A percentile compares a stretch with the other conserved stretches of the same genome.
Conservation (phyloP, 805 yeast species). For the Candida silvicultrix region DNA sequence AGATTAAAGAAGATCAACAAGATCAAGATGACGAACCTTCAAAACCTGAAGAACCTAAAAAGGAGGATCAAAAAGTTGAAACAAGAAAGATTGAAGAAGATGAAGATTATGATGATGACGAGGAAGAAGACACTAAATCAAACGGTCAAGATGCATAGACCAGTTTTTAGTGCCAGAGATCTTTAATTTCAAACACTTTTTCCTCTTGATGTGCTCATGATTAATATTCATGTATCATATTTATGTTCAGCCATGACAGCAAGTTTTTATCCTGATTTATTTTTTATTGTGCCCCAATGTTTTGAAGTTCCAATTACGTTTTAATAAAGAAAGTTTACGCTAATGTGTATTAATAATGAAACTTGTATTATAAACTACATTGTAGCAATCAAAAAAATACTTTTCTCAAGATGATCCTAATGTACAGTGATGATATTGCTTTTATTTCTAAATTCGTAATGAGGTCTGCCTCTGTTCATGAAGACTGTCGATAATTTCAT, state of each 20-base stretch:
- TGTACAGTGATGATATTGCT: no score
- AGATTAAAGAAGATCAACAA: conserved; percentile 28
- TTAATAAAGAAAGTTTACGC: background rate
- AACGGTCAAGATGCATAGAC: background rate
- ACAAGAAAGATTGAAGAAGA: conserved; percentile 35
- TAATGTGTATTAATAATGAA: background rate
- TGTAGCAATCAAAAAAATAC: no score
- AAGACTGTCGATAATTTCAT: no score
- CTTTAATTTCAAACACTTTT: background rate
- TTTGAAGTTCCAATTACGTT: background rate
- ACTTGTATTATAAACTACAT: background rate
- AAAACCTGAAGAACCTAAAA: conserved; percentile 9
- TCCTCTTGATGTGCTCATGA: background rate
- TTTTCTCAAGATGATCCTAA: no score
- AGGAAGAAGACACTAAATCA: conserved; percentile 26
- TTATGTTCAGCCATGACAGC: background rate
- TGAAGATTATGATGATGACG: conserved; percentile 32
- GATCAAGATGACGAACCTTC: conserved; percentile 20
- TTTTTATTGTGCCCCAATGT: background rate
- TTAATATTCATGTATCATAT: background rate
- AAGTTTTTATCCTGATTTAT: background rate
- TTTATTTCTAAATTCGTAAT: no score
- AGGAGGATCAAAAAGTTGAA: conserved; percentile 28
- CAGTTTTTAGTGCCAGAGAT: background rate
- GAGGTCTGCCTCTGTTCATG: no score